Base-by-base conservation (phyloP, 169 alveolate species). In the Blepharisma undulans region DNA sequence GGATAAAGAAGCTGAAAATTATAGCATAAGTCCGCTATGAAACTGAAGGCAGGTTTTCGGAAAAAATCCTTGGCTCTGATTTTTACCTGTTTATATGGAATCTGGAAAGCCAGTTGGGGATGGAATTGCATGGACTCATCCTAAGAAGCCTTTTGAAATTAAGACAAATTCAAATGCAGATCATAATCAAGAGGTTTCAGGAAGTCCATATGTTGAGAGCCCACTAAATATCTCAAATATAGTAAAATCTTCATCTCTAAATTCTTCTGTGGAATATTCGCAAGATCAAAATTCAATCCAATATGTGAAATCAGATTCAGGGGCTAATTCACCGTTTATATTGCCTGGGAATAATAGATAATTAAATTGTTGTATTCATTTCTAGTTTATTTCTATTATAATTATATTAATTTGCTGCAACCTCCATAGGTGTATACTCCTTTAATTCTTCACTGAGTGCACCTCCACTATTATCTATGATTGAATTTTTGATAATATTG, bases 71-170 rank as follows among this genome's bases (percentile, higher is more conserved):
- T 85, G 80, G 18, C 76, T 92, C 1, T 95, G 96, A 96, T 93
- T 94, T 78, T 90, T 95, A 60, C 98, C 98, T 6, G 48, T 95
- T 22, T 90, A 89, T 81, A 48, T 80, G 27, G 92, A 93, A 60
- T 84, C 91, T 22, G 98, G 98, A 76, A 93, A 92, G 82, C 98
- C 98, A 14, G 93, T 84, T 7, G 98, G 98, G 22, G 98, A 97
- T 94, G 98, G 98, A 72, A 91, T 97, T 32, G 78, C 89, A 18
- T 97, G 98, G 97, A 94, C 95, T 27, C 76, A 76, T n/a, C 33
- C 89, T 59, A 21, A 36, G 33, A 4, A 2, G 5, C 29, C 22
- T 30, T n/a, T 21, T 48, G 89, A 82, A 22, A 1, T 32, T 18
- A 32, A 72, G 22, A 78, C 66, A 48, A 48, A 48, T 48, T 48